Base-by-base conservation (phyloP, 257 asterid genomes). In the Scutellaria minor region DNA sequence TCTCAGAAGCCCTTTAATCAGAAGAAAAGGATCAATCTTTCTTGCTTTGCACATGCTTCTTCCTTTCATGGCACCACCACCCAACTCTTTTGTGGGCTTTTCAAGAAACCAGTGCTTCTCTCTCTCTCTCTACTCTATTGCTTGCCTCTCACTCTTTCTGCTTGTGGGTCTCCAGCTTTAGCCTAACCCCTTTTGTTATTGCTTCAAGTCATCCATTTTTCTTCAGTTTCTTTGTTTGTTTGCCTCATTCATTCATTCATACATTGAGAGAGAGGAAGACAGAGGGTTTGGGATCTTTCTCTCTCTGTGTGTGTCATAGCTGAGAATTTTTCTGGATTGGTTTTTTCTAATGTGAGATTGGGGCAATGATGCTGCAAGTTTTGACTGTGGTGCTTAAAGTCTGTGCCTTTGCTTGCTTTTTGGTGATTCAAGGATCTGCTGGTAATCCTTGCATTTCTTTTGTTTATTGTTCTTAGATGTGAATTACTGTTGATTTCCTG, bases 141-240 rank as follows among this genome's bases (percentile, higher is more conserved):
- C 88, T 90, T 93, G 87, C 80, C 77, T 79, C 86, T 86, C 82
- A 89, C 92, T 89, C 80, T 86, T 83, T 72, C 80, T 70, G 81
- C 81, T 82, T 44, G 83, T 83, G 86, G 86, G 89, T 76, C 88
- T 82, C 68, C 81, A 74, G 76, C 86, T 83, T 78, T 84, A 82
- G 82, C 80, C 85, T 76, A 77, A 14, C 80, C 70, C 74, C 82
- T 68, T 83, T 81, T 78, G 73, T 80, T 56, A 41, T 82, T 80
- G 77, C 88, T 92, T 83, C 84, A 82, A 89, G 84, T 57, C 75
- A 78, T 67, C 82, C 68, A 52, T 46, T 62, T 75, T 77, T 37
- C 18, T 73, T 59, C 65, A 64, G 40, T 79, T 78, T 76, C 4
- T 68, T 68, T 18, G 53, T 61, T 7, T 18, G 53, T 61, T 7